Conservation (phyloP, 768 basidiomycete species). For the Candolleomyces aberdarensis region DNA sequence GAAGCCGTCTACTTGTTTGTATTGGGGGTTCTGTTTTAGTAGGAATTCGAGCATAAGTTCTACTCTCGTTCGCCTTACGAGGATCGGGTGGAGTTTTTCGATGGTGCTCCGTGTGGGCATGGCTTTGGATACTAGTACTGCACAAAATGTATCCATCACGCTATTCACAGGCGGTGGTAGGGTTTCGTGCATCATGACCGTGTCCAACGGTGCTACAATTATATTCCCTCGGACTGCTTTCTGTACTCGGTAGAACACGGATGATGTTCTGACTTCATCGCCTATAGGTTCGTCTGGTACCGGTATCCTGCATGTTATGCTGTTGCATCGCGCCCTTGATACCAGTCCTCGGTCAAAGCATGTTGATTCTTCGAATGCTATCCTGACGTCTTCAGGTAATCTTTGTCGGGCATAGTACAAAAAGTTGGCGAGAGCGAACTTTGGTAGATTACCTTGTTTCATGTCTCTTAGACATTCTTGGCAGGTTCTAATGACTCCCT, state of each 20-base stretch:
- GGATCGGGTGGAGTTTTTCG: conserved; percentile 1
- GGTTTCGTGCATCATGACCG: background rate
- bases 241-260: background rate
- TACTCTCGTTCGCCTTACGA: conserved; percentile 8
- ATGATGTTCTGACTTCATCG: background rate
- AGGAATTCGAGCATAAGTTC: conserved; percentile 10
- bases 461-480: background rate
- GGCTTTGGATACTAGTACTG: background rate
- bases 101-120: background rate
- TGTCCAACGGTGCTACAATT: conserved; percentile 7
- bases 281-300: background rate
- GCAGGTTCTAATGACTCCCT: background rate
- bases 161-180: background rate
- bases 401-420: background rate
- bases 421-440: background rate
- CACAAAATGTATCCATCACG: conserved; percentile 13
- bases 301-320: background rate
- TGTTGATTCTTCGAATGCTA: background rate
- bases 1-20: background rate
- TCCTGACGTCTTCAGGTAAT: background rate
- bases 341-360: background rate
- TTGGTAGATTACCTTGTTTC: background rate
- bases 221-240: conserved; percentile 13
- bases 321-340: background rate
- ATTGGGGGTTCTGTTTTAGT: conserved; percentile 6